Percentiles rank a stretch among this genome's conserved stretches.
Conservation (phyloP, 140 eudicot species). For the Bidens hawaiensis region DNA sequence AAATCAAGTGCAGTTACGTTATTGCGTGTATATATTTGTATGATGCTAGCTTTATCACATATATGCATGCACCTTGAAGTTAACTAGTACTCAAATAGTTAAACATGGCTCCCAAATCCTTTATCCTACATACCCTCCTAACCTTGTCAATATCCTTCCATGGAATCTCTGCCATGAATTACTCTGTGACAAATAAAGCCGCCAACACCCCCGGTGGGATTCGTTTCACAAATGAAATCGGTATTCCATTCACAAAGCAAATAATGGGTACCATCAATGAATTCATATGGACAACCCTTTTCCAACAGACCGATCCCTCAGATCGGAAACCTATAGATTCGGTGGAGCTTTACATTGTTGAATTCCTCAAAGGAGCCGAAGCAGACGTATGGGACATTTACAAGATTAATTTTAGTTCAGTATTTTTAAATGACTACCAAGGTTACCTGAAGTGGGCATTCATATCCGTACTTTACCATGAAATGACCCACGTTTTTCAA, state of each 20-base stretch:
- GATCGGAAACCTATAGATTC: background rate
- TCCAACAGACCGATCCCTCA: slow-evolving; percentile 10
- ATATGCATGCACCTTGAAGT: background rate
- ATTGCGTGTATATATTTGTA: no score
- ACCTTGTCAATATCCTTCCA: background rate
- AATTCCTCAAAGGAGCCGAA: background rate
- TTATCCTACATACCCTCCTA: background rate
- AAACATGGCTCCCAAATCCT: background rate
- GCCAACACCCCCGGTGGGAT: slow-evolving; percentile 7
- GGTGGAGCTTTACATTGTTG: background rate
- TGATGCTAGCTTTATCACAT: no score
- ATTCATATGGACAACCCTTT: slow-evolving; percentile 21
- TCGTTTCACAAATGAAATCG: no score
- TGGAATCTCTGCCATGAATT: slow-evolving; percentile 9
- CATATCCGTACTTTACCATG: slow-evolving; percentile 26
- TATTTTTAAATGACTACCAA: background rate
- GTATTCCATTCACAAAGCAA: slow-evolving; percentile 12
- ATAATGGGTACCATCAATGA: slow-evolving; percentile 1
- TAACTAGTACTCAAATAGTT: no score
- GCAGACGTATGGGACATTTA: background rate
- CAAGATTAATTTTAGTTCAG: slow-evolving; percentile 7
- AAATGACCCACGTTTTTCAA: no score
- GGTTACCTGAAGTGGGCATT: slow-evolving; percentile 24
- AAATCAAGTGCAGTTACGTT: no score
- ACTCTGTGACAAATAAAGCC: slow-evolving; percentile 8